These are phyloP conservation scores for Papilionanthe hybrid DNA, from an alignment of 116 monocot genomes.

Conservation along the genomic window DNA sequence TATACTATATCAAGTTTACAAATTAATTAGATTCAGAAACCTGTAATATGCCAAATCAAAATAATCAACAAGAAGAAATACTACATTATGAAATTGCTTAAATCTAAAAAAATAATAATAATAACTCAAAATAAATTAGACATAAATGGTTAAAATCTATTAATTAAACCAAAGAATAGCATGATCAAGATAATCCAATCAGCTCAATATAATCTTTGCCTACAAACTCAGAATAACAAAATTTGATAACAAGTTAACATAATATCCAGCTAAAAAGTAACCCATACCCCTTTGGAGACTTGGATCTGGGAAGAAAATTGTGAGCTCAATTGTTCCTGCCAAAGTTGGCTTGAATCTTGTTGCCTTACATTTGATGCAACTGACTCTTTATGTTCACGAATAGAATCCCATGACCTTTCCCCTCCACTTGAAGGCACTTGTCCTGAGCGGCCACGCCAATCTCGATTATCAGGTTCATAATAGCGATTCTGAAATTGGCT, in stretches of 20 bases:
- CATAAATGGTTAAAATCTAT: not conserved
- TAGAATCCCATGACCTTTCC: slow-evolving; percentile 69
- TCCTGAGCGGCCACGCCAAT: slow-evolving; percentile 75
- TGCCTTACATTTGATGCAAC: slow-evolving; percentile 16
- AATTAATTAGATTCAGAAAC: not conserved
- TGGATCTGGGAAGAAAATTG: slow-evolving; percentile 37
- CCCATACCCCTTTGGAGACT: slow-evolving; percentile 26
- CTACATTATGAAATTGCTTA: not conserved
- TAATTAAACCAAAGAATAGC: not conserved
- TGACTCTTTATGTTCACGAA: slow-evolving; percentile 50
- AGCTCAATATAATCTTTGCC: not conserved
- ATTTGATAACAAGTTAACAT: not conserved
- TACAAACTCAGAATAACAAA: not conserved
- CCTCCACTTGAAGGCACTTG: slow-evolving; percentile 42
- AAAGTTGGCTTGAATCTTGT: slow-evolving; percentile 24
- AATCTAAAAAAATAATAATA: not conserved
- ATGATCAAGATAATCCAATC: not conserved
- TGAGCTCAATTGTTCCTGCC: slow-evolving; percentile 25
- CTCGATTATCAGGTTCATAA: slow-evolving; percentile 78
- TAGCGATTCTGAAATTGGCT: slow-evolving; percentile 49
- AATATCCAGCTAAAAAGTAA: not conserved
- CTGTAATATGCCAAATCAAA: not conserved
- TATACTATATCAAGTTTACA: not conserved
- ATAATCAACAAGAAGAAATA: not conserved
- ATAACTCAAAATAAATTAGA: not conserved